A percentile compares a stretch with the other conserved stretches of the same genome.
These are phyloP conservation scores for Vigna nakashimae DNA, from an alignment of 306 rosid species.

Conservation along the genomic window DNA sequence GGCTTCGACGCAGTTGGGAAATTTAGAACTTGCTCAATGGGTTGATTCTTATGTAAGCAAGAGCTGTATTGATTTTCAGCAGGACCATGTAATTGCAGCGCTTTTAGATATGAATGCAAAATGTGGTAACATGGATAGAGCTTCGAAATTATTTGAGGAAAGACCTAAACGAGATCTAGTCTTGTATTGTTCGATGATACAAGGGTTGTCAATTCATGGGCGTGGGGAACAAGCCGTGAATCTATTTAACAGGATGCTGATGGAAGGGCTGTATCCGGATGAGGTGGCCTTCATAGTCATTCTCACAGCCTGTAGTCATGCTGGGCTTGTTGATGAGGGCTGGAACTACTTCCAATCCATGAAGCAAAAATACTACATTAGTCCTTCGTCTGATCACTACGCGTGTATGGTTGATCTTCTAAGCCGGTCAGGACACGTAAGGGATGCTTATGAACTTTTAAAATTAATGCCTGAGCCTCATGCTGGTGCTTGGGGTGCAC, in stretches of 20 bases:
- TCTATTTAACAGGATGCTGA: conserved; percentile 71
- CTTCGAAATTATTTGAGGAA: conserved; percentile 55
- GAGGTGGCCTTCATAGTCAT: conserved; percentile 77
- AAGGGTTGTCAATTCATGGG: conserved; percentile 82
- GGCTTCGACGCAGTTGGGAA: conserved; percentile 72
- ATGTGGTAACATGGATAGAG: conserved; percentile 82
- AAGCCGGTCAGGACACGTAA: conserved; percentile 67
- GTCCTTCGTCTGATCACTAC: conserved; percentile 74
- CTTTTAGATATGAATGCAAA: conserved; percentile 87
- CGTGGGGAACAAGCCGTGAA: conserved; percentile 59
- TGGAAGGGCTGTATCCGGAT: conserved; percentile 73
- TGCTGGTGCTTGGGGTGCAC: conserved; percentile 81
- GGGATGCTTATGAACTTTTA: conserved; percentile 71
- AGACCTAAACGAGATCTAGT: conserved; percentile 61
- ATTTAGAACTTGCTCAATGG: conserved; percentile 65
- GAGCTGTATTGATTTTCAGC: conserved; percentile 51
- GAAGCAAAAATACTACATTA: conserved; percentile 50
- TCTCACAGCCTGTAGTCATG: conserved; percentile 75
- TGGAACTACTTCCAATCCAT: conserved; percentile 67
- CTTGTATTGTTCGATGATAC: conserved; percentile 75
- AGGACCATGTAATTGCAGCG: conserved; percentile 67
- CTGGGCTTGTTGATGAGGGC: conserved; percentile 78
- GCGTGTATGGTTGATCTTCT: conserved; percentile 87
- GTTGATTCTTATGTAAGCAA: conserved; percentile 61
- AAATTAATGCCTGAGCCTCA: conserved; percentile 62